Base-by-base conservation (phyloP, 1,284 basidiomycete species). In the Pseudozyma sp. region DNA sequence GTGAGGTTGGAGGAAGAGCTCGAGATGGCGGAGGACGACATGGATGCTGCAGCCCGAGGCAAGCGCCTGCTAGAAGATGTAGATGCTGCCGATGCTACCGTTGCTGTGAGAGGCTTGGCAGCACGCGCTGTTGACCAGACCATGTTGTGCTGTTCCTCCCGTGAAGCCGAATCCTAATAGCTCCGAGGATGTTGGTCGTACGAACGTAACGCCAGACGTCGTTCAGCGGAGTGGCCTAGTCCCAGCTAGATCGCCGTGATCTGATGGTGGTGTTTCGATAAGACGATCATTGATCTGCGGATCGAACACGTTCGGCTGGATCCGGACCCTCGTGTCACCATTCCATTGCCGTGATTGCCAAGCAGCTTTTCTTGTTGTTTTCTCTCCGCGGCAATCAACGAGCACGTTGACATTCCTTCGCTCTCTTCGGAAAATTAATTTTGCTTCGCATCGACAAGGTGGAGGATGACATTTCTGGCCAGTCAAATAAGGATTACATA, bases 1-100 rank as follows among this genome's bases (percentile, higher is more conserved):
- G 65, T 65, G 57, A 64, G 68, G 16, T 48, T 73, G 30, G 69
- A 63, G 3, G 60, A 69, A 3, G 56, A 46, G 13, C 40, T 16
- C 5, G 50, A 34, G 16, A 51, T 6, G 11, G 54, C 42, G 10
- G 56, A 54, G 30, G 55, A 54, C 6, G 60, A 59, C 53, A 58
- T 55, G 24, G 67, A 48, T 31, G 60, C 59, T 14, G 48, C 8
- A 9, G 59, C 51, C 9, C 52, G 40, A 29, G 56, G 49, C 10
- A 59, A 17, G 6, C 56, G 31, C 5, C 40, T 33, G 42, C 42
- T 9, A 8, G 52, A 37, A 33, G 17, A 42, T 24, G 53, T 48
- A 9, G 29, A 33, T 24, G 52, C 50, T 19, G 43, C 35, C 0
- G 50, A 17, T 5, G 34, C n/a, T 7, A 47, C 17, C 7, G 31